Base-by-base conservation (phyloP, 257 asterid species). In the Coffea eugenioides region DNA sequence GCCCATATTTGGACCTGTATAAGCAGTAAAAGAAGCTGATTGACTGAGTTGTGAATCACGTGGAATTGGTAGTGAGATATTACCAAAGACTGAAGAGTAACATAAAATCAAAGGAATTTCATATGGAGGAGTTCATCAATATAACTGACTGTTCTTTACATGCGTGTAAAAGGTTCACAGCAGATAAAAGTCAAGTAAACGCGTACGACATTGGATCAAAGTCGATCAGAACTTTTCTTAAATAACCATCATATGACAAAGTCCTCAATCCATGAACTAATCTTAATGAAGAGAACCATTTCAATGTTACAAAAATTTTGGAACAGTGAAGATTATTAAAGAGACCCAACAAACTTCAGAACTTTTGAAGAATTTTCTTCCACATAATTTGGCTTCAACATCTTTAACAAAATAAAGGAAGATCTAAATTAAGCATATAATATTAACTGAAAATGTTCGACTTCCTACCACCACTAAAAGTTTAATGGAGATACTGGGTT, bases 1-100 rank as follows among this genome's bases (percentile, higher is more conserved):
- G 90, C 96, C 99, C 98, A 95, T 77, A 95, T 91, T 87, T 95
- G 99, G n/a, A 95, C 94, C 99, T 95, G 82, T 72, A 76, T 34
- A 83, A 52, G 85, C 74, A 75, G 61, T 46, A 5, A 41, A 69
- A 48, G 74, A 61, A 36, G 57, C 76, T 72, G 15, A 34, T 80
- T 39, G 15, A 27, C 2, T 49, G 54, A 73, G 4, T 74, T 61
- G 31, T 74, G 54, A 74, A 36, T 57, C 41, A 73, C 18, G 43
- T 12, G 23, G 27, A 16, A 23, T 8, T 52, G 68, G 31, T 8
- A 74, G 15, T 75, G 69, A 64, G 34, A 71, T 41, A 69, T 6
- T 27, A 43, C 9, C 25, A 23, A 74, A 16, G 54, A 43, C 18
- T 48, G 46, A 74, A 16, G 39, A 6, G 57, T 59, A 34, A n/a